Evolutionary conservation across 108 stramenopile species (phyloP), one percentile per base, ranked within the genome.

Genomic region (Nannochloropsis granulata): DNA sequence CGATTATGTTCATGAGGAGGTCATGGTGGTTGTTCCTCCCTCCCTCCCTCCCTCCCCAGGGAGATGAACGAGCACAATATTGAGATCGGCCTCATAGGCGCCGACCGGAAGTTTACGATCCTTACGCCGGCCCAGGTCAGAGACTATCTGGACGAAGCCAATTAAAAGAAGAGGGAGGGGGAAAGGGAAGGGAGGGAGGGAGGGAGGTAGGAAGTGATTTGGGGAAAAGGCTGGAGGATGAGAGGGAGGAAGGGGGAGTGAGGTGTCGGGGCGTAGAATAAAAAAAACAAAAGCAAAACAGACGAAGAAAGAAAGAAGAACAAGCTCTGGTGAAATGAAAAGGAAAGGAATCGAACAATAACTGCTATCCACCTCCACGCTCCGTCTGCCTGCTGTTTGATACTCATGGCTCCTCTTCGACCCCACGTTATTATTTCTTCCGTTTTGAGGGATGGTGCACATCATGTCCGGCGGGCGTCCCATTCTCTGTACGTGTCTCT

Each of bases 11-110:
- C n/a, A n/a, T n/a, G n/a, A n/a, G n/a, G n/a, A n/a, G n/a, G n/a
- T n/a, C n/a, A n/a, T n/a, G n/a, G n/a, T n/a, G n/a, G n/a, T n/a
- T n/a, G n/a, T n/a, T 7, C 56, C 56, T 71, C 56, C 56, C 56
- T 71, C 56, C 56, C 56, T 71, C 56, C 56, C 56, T 71, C 56
- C 56, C 56, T 71, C 56, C 56, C 2, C n/a, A 16, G 56, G 21
- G 97, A 99, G 93, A 98, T 99, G 97, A 98, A 92, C 80, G 94
- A 94, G 79, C 83, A 95, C 84, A 99, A 98, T 85, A 98, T 99
- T 87, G 96, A 99, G 90, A 94, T 98, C 11, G 99, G 94, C 23
- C 91, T 98, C n/a, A 94, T 97, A 7, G 91, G 92, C 79, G 82
- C 80, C 78, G 94, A 96, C 89, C 94, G 97, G 43, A 93, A 94